A percentile compares a stretch with the other conserved stretches of the same genome.
These are phyloP conservation scores for Smallanthus sonchifolius DNA, from an alignment of 129 eudicot species.

Conservation along the genomic window DNA sequence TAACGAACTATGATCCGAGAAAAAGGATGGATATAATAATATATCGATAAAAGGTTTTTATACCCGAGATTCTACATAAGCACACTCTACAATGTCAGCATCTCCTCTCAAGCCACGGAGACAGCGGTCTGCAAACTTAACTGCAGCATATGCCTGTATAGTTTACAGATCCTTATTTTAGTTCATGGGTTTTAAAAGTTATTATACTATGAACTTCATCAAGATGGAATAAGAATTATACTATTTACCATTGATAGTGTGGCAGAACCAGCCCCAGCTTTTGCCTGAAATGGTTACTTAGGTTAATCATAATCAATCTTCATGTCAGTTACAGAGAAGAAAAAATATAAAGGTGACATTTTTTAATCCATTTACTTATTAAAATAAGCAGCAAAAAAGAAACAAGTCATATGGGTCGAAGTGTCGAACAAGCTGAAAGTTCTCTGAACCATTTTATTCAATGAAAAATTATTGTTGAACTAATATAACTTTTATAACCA, in stretches of 20 bases:
- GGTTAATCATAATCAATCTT: conserved; percentile 10
- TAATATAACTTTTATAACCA: background rate
- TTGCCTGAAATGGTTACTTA: conserved; percentile 60
- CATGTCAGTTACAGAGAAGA: background rate
- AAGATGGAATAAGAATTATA: conserved; percentile 1
- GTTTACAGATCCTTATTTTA: background rate
- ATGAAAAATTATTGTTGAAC: background rate
- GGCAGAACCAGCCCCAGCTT: conserved; percentile 98
- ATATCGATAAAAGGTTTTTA: background rate
- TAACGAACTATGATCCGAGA: background rate
- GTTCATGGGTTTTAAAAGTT: background rate
- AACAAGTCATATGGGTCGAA: background rate
- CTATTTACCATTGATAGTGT: conserved; percentile 86
- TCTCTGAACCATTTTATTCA: background rate
- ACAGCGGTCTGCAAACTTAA: conserved; percentile 84
- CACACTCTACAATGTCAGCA: conserved; percentile 80
- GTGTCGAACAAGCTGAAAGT: background rate
- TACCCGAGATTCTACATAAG: conserved; percentile 83
- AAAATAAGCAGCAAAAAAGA: background rate
- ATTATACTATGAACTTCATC: background rate
- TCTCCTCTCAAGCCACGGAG: conserved; percentile 87
- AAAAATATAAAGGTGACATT: background rate
- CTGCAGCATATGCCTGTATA: conserved; percentile 88
- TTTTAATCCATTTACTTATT: background rate
- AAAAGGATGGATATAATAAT: background rate